Base-by-base conservation (phyloP, 768 basidiomycete genomes). In the Paxillus ammoniavirescens region DNA sequence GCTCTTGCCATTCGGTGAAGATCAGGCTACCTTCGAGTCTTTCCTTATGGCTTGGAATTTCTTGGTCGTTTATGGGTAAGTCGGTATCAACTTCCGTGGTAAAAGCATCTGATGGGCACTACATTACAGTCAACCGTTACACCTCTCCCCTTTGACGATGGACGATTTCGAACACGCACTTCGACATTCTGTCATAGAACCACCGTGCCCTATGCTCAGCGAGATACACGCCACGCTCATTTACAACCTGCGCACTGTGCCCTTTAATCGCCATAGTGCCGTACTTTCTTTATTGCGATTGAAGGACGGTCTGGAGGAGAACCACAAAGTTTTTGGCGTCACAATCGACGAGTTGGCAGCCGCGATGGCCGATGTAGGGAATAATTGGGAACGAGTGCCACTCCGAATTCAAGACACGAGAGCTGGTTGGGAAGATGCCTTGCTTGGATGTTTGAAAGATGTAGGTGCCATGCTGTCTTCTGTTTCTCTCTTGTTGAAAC, bases 21-120 rank as follows among this genome's bases (percentile, higher is more conserved):
- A 75, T 31, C 76, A 81, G 8, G 77, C 76, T 10, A 73, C 79
- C 12, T 96, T 97, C 57, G 95, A 98, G 67, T 74, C 79, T 8
- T 93, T 98, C 69, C 72, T 98, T 30, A 87, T 91, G 87, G 75
- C 84, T 8, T 99, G 95, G 95, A 94, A 92, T 71, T 96, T 96
- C 70, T 71, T 98, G 51, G 87, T 91, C 49, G 87, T 93, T 49
- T 95, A 95, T 70, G 93, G 94, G 97, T 97, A 67, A 62, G 84
- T 72, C 30, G 15, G 57, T 41, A 21, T 54, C n/a, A 31, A 5
- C 21, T 9, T 35, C 43, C 23, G 21, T 2, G 9, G 12, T 2
- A 41, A 37, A 18, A 5, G 28, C 38, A 41, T 33, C n/a, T 42
- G 18, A 43, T 23, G 63, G 30, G 55, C 49, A 54, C 43, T 49